Evolutionary conservation across 768 basidiomycete genomes (phyloP).

Genomic region (Mycena epipterygia): DNA sequence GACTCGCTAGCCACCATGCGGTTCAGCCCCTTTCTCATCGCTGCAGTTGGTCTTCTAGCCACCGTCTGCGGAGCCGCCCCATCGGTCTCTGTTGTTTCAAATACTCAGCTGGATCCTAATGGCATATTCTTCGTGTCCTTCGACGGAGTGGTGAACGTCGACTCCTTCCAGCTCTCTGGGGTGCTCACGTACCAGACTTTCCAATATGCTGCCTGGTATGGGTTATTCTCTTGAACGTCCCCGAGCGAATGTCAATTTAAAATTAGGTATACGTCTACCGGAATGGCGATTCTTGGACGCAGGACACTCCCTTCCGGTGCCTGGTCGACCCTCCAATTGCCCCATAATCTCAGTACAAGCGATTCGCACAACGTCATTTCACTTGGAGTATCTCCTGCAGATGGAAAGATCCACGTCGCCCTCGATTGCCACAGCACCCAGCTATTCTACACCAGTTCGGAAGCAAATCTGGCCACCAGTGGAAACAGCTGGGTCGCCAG

Average conservation of each 20-base stretch:
- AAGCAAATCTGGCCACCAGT: constrained; percentile 54
- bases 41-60: constrained; percentile 12
- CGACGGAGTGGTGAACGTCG: constrained; percentile 62
- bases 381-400: constrained; percentile 58
- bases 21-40: constrained; percentile 4
- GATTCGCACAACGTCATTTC: constrained; percentile 63
- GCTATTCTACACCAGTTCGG: constrained; percentile 59
- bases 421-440: constrained; percentile 61
- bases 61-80: constrained; percentile 50
- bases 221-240: background rate
- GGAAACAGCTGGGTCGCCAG: constrained; percentile 59
- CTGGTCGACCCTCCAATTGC: constrained; percentile 59
- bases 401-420: constrained; percentile 62
- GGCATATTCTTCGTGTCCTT: constrained; percentile 62
- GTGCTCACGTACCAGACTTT: constrained; percentile 55
- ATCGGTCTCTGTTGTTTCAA: constrained; percentile 53
- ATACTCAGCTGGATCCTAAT: constrained; percentile 52
- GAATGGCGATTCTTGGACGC: constrained; percentile 55
- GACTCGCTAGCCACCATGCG: constrained; percentile 6
- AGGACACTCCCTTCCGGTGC: constrained; percentile 54
- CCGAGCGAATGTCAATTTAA: background rate
- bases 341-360: constrained; percentile 54
- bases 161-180: constrained; percentile 61
- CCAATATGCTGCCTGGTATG: constrained; percentile 58
- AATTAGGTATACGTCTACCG: constrained; percentile 55